Evolutionary conservation across 768 basidiomycete species (phyloP).

Genomic region (Suillus placidus): DNA sequence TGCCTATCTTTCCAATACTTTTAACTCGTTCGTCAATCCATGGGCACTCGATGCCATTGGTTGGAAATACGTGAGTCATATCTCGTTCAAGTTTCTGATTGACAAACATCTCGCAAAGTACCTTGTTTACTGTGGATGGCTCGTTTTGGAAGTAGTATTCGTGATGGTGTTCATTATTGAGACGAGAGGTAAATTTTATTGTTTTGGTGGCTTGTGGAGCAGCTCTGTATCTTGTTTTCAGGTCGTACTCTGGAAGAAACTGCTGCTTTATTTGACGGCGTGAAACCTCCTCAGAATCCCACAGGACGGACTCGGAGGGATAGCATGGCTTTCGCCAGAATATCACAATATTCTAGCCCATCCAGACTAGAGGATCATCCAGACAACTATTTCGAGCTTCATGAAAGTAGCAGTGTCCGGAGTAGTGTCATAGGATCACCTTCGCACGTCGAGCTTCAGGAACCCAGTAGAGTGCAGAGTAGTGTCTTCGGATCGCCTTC

Average conservation of each 20-base stretch:
- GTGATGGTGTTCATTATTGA: constrained; percentile 59
- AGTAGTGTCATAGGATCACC: background rate
- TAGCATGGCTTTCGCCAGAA: constrained; percentile 34
- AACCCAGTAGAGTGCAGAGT: constrained; percentile 1
- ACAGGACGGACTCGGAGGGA: constrained; percentile 42
- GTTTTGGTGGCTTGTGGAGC: constrained; percentile 10
- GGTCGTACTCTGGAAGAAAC: constrained; percentile 76
- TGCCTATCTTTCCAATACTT: constrained; percentile 66
- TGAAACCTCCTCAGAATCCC: constrained; percentile 39
- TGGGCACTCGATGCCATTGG: constrained; percentile 59
- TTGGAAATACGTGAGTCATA: constrained; percentile 48
- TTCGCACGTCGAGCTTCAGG: constrained; percentile 13
- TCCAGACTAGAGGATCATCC: constrained; percentile 5
- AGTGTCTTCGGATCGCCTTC: background rate
- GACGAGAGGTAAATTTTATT: constrained; percentile 51
- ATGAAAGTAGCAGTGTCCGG: background rate
- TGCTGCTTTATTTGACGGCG: constrained; percentile 70
- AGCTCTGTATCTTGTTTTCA: constrained; percentile 22
- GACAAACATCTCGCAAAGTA: constrained; percentile 37
- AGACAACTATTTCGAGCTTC: constrained; percentile 14
- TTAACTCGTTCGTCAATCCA: constrained; percentile 83
- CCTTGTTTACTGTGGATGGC: constrained; percentile 65
- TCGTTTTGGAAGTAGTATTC: constrained; percentile 62
- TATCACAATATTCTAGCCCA: background rate
- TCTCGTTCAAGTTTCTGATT: background rate